phyloP scores from a whole-genome alignment of 2,329 filamentous ascomycete species.

The Fusarium anthophilum region DNA sequence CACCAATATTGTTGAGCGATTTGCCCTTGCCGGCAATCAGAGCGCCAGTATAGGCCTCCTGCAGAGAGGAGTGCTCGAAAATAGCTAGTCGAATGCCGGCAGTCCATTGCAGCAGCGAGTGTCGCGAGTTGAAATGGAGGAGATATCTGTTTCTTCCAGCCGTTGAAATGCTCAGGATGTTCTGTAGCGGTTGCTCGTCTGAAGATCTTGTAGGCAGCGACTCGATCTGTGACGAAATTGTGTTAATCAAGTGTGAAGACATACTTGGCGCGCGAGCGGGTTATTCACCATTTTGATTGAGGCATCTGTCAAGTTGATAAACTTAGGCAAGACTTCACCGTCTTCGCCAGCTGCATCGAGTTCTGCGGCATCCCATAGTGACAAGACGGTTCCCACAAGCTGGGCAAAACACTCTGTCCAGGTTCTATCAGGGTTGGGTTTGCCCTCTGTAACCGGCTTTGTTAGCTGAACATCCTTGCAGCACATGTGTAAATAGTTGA shows the following conservation, averaged over 20 bases:
- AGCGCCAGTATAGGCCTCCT: conserved; percentile 96
- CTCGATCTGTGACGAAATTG: conserved; percentile 71
- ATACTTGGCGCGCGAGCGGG: background rate
- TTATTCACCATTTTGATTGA: conserved; percentile 91
- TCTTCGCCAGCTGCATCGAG: conserved; percentile 87
- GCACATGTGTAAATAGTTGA: conserved; percentile 5
- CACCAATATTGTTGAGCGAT: conserved; percentile 85
- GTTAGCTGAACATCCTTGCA: conserved; percentile 30
- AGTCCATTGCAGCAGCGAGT: conserved; percentile 95
- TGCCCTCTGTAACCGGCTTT: conserved; percentile 72
- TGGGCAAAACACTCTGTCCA: conserved; percentile 99
- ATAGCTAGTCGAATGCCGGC: conserved; percentile 92
- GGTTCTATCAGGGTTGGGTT: conserved; percentile 83
- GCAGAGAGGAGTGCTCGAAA: conserved; percentile 91
- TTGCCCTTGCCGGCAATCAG: conserved; percentile 96
- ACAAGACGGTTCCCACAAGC: conserved; percentile 92
- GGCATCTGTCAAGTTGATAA: conserved; percentile 96
- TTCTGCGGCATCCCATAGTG: conserved; percentile 93
- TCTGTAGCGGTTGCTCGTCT: conserved; percentile 84
- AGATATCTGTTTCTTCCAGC: conserved; percentile 95
- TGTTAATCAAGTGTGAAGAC: conserved; percentile 29
- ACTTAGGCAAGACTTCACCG: conserved; percentile 86
- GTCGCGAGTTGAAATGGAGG: conserved; percentile 93
- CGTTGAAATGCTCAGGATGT: conserved; percentile 94
- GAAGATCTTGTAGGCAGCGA: conserved; percentile 84